Base-by-base conservation (phyloP, 2,329 filamentous ascomycete species). In the Diatrype stigma region DNA sequence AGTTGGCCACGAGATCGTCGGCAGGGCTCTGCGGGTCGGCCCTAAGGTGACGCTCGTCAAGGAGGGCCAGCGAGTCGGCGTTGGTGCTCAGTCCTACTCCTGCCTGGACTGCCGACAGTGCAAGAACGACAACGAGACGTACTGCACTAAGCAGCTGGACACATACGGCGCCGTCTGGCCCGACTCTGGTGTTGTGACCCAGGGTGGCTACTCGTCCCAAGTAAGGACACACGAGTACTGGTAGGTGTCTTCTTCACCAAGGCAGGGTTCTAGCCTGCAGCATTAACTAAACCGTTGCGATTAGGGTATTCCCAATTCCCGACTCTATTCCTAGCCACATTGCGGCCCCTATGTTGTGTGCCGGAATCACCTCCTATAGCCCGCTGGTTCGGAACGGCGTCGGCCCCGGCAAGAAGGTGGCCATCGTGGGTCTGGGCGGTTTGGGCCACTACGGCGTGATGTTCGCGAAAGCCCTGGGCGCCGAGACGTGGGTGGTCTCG, bases 341-440 rank as follows among this genome's bases (percentile, higher is more conserved):
- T 47, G 88, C 85, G 1, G 90, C 89, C 2, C 88, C 87, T 10
- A 90, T 92, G 87, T 79, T 94, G 59, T 95, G 90, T 70, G 90
- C 89, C 38, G 90, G 90, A 56, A 77, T 95, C 58, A 95, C 90
- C 3, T 84, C 84, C 52, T 95, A 85, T 73, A 87, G 82, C 53
- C 90, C 90, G 1, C 77, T 96, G 14, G 85, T 89, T 56, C 81
- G 89, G 46, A 85, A 91, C 63, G 87, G 87, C 21, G 79, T 80
- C 53, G 87, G 87, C 0, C 87, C 87, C 1, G 89, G 90, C 55
- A 90, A 89, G 76, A 90, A 89, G 73, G 83, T 91, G 21, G 88
- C 80, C 35, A 81, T 92, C 54, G 81, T 90, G 8, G 88, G 88
- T 55, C 74, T 90, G 57, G 86, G 86, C 17, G 86, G 86, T 12